Conservation (phyloP, 139 green algal genomes). For the Nannochloris sp. region DNA sequence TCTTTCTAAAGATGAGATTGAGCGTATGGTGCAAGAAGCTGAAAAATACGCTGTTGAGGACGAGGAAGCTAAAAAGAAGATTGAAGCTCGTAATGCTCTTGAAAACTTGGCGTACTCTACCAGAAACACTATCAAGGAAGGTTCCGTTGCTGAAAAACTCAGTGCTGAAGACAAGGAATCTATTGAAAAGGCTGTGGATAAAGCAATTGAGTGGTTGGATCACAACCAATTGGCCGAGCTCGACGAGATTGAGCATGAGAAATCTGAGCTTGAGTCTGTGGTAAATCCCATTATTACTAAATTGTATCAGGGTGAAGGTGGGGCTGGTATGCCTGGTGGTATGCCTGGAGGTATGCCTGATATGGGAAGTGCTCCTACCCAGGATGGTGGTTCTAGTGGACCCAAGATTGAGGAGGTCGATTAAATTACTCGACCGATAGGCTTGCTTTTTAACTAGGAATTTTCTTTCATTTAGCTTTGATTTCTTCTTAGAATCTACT, state of each 20-base stretch:
- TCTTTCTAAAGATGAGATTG: slow-evolving; percentile 95
- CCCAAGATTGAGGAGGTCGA: slow-evolving; percentile 1
- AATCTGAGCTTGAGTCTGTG: slow-evolving; percentile 90
- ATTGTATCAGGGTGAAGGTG: slow-evolving; percentile 54
- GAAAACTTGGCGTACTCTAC: slow-evolving; percentile 94
- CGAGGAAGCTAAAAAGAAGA: slow-evolving; percentile 83
- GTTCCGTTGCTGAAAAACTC: slow-evolving; percentile 65
- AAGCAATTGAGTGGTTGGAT: slow-evolving; percentile 88
- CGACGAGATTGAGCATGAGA: slow-evolving; percentile 96
- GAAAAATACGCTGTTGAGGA: slow-evolving; percentile 99
- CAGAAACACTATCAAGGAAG: slow-evolving; percentile 90
- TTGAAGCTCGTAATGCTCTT: slow-evolving; percentile 89
- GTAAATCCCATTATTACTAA: slow-evolving; percentile 90
- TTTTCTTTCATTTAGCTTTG: no score
- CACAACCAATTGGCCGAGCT: slow-evolving; percentile 64
- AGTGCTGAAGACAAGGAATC: slow-evolving; percentile 76
- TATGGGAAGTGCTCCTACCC: not conserved
- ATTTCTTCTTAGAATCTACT: not conserved
- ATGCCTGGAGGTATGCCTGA: slow-evolving; percentile 33
- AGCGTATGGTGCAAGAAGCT: slow-evolving; percentile 94
- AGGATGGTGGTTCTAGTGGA: not conserved
- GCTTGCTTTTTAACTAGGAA: no score
- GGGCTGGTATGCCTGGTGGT: slow-evolving; percentile 26
- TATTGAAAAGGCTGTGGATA: slow-evolving; percentile 80
- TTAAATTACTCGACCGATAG: no score